A percentile compares a stretch with the other conserved stretches of the same genome.
Conservation (phyloP, 176 grass and related monocot species). For the Ensete ventricosum region DNA sequence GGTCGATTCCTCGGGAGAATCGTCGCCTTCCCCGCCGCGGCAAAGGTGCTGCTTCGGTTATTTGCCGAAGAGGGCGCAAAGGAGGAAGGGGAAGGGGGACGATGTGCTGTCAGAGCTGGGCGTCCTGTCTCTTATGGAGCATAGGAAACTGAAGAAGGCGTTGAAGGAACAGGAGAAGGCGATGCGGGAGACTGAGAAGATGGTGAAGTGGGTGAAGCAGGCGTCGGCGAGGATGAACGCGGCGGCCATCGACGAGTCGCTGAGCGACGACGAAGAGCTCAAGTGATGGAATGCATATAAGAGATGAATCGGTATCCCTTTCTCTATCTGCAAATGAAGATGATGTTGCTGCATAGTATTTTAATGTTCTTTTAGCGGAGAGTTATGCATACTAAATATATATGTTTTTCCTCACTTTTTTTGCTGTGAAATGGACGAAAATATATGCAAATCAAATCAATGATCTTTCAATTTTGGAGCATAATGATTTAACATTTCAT, state of each 20-base stretch:
- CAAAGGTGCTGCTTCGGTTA: slow-evolving; percentile 72
- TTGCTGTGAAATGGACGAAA: background rate
- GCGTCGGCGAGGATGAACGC: slow-evolving; percentile 67
- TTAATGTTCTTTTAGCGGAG: background rate
- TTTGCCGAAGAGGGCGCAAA: slow-evolving; percentile 37
- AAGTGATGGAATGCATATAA: slow-evolving; percentile 32
- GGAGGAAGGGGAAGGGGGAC: slow-evolving; percentile 22
- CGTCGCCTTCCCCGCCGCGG: slow-evolving; percentile 24
- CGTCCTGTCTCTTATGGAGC: slow-evolving; percentile 51
- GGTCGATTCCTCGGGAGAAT: background rate
- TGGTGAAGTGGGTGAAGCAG: slow-evolving; percentile 56
- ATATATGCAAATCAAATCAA: background rate
- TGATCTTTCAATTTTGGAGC: background rate
- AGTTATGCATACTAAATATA: background rate
- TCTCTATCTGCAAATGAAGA: background rate
- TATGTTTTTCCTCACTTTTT: background rate
- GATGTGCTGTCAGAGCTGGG: background rate
- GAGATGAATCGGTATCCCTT: background rate
- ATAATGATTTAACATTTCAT: background rate
- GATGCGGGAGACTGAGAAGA: slow-evolving; percentile 63
- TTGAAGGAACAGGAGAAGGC: slow-evolving; percentile 73
- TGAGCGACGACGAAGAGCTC: slow-evolving; percentile 63
- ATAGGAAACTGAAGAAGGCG: slow-evolving; percentile 63
- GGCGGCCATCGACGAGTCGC: slow-evolving; percentile 42
- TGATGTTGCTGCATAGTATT: background rate